Percentiles rank a stretch among this genome's conserved stretches.
Conservation (phyloP, 768 basidiomycete genomes). For the Sutorius australiensis region DNA sequence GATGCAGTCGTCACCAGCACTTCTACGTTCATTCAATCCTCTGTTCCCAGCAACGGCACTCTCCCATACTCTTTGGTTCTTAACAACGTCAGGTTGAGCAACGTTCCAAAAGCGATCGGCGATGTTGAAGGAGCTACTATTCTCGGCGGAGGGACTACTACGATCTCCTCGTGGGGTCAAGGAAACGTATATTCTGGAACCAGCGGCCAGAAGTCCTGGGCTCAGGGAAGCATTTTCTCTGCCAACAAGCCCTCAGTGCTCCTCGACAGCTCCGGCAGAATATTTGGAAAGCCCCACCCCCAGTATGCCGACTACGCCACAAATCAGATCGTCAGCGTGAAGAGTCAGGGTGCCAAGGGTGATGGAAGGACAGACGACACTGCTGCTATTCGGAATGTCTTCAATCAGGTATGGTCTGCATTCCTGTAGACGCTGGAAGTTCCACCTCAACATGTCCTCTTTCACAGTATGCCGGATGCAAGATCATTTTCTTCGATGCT, state of each 20-base stretch:
- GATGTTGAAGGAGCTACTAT: constrained; percentile 29
- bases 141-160: constrained; percentile 34
- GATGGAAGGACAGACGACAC: constrained; percentile 78
- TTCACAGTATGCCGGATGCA: constrained; percentile 60
- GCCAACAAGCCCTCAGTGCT: constrained; percentile 52
- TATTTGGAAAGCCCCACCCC: constrained; percentile 61
- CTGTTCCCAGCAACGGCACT: constrained; percentile 25
- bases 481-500: constrained; percentile 79
- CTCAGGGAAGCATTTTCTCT: constrained; percentile 43
- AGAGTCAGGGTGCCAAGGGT: constrained; percentile 64
- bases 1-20: constrained; percentile 47
- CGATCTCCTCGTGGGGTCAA: constrained; percentile 61
- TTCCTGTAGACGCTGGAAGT: not conserved
- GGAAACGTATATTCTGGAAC: constrained; percentile 66
- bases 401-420: constrained; percentile 42
- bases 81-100: constrained; percentile 33
- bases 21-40: constrained; percentile 40
- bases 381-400: constrained; percentile 53
- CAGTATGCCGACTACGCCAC: constrained; percentile 60
- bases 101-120: constrained; percentile 35
- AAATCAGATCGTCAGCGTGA: constrained; percentile 66
- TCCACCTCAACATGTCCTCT: not conserved
- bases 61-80: constrained; percentile 35
- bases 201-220: constrained; percentile 41
- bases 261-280: constrained; percentile 52